Base-by-base conservation (phyloP, 1,284 basidiomycete genomes). In the Trametes sp. region DNA sequence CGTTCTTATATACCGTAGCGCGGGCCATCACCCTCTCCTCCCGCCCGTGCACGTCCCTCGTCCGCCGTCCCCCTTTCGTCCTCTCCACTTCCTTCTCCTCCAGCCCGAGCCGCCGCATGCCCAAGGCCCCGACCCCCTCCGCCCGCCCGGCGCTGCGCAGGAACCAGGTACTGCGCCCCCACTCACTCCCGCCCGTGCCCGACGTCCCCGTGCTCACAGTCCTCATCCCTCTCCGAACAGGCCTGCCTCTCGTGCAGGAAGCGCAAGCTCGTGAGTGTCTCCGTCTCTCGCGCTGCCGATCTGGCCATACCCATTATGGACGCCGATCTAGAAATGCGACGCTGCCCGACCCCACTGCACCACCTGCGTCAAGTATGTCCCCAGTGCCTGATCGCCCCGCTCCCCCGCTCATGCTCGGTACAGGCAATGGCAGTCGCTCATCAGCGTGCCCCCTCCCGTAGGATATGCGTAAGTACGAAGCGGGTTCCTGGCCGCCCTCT, bases 191-290 rank as follows among this genome's bases (percentile, higher is more conserved):
- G 54, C 50, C 26, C n/a, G n/a, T n/a, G n/a, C n/a, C 59, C 61
- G 61, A 62, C 63, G 45, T 58, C 57, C 48, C 57, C 54, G 46
- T 55, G 28, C 57, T 54, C 41, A 44, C 21, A 50, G 41, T 28
- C 46, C 21, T 28, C 44, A 36, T 16, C 14, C 57, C n/a, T 31
- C 19, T 16, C 19, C n/a, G 24, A 50, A 23, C n/a, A 93, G 90
- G 91, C 92, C 51, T 93, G 92, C 75, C 83, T 88, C 46, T 86
- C 90, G 41, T 93, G 91, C 77, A 86, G 92, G 65, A 92, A 88
- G 75, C 82, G 90, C 73, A 93, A 93, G 76, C 84, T 93, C 68
- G 92, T 92, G 74, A 69, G 86, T 78, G 36, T 33, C 19, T 24
- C 44, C 26, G 44, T 63, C 52, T 41, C 16, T n/a, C 70, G n/a